Conservation (phyloP, 495 filamentous ascomycete genomes). For the Penicillium samsonianum region DNA sequence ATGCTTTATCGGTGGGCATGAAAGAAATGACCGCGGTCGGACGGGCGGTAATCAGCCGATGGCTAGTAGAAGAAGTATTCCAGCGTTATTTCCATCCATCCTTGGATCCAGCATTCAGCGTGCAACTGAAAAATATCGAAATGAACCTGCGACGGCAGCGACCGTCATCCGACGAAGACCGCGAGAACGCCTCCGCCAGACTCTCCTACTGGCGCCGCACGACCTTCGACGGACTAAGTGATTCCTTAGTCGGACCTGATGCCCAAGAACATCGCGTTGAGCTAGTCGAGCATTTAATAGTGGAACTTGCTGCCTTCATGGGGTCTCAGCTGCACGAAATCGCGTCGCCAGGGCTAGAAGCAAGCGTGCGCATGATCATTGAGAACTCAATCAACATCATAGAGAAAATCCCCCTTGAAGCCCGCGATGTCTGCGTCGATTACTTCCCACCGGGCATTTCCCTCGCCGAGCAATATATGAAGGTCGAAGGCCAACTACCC, state of each 20-base stretch:
- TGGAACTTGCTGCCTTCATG: constrained; percentile 68
- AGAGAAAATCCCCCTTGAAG: constrained; percentile 84
- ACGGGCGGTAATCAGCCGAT: constrained; percentile 84
- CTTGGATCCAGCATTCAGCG: constrained; percentile 71
- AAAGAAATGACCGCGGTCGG: constrained; percentile 97
- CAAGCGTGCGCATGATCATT: constrained; percentile 85
- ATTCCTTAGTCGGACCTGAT: constrained; percentile 64
- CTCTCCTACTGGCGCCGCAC: constrained; percentile 92
- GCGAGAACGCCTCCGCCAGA: constrained; percentile 82
- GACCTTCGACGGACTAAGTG: constrained; percentile 86
- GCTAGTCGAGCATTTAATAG: constrained; percentile 68
- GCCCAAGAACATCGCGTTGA: constrained; percentile 61
- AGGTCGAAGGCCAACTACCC: constrained; percentile 75
- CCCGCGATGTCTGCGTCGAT: constrained; percentile 82
- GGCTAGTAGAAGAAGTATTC: constrained; percentile 90
- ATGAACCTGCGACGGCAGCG: constrained; percentile 78
- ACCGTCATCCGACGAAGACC: constrained; percentile 76
- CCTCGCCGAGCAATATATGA: constrained; percentile 75
- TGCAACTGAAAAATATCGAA: constrained; percentile 82
- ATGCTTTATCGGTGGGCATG: constrained; percentile 76
- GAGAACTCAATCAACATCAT: constrained; percentile 87
- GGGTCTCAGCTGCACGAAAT: constrained; percentile 73
- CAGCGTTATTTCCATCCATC: constrained; percentile 89
- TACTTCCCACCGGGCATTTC: constrained; percentile 75
- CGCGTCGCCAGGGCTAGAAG: constrained; percentile 72